Evolutionary conservation across 345 rosid species (phyloP), one percentile per base, ranked within the genome.

Genomic region (Citropsis articulata): DNA sequence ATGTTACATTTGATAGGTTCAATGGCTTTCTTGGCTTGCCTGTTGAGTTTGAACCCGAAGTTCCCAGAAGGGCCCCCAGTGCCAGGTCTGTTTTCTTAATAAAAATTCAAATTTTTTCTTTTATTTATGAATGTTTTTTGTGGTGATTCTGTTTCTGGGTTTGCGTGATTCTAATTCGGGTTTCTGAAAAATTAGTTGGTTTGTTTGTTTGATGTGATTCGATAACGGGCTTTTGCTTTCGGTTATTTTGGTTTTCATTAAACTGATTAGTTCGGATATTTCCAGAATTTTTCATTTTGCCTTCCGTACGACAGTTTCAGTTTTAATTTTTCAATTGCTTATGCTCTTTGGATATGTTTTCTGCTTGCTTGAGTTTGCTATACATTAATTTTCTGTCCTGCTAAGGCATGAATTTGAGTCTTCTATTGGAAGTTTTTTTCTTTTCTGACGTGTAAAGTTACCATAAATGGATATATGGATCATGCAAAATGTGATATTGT

Each of bases 1-100:
- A 97, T 87, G 99, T 97, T 36, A 97, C 98, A n/a, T 97, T 97
- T 77, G 99, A 97, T 85, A 89, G 99, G 83, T 97, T 97, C 76
- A 88, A 94, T 85, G 99, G 99, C 55, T 97, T 97, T 78, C 96
- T 91, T 75, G 99, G 99, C 68, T 88, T 97, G 84, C 99, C 99
- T 69, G 94, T 91, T 86, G 99, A 97, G 85, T 91, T 97, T 80
- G 98, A 97, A 84, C 98, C 99, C 38, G 99, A 97, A 76, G 96
- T 95, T 75, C 97, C 94, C 25, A 88, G 92, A 83, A 90, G 93
- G 70, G 91, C 97, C 69, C 99, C 99, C 24, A 95, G 99, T 87
- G 98, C 99, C 81, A 93, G 98, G 98, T 94, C 72, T 4, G 75
- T 74, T 69, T 77, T 40, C 56, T 9, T 36, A n/a, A 61, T 40